Evolutionary conservation across 2,329 filamentous ascomycete genomes (phyloP).

Genomic region (Cyphellophora attinorum): DNA sequence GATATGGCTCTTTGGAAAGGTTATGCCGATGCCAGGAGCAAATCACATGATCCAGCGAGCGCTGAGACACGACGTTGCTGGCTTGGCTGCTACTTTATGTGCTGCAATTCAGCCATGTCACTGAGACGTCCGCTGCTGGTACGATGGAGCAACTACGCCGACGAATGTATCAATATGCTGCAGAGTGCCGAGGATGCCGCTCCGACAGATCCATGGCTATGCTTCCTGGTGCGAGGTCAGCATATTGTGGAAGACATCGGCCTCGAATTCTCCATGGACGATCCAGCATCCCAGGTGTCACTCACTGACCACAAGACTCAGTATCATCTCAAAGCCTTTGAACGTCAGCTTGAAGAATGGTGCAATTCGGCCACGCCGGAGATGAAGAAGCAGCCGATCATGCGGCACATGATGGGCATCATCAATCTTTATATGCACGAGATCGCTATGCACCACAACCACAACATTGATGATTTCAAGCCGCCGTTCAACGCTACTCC

Average conservation of each 20-base stretch:
- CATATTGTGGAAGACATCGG: conserved; percentile 61
- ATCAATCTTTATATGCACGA: conserved; percentile 68
- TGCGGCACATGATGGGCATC: conserved; percentile 55
- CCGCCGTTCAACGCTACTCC: conserved; percentile 27
- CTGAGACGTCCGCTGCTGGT: conserved; percentile 49
- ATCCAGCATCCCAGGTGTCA: conserved; percentile 42
- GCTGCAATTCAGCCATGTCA: conserved; percentile 49
- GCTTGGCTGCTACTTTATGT: conserved; percentile 53
- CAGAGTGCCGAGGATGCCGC: conserved; percentile 46
- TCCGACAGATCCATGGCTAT: conserved; percentile 46
- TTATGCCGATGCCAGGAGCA: conserved; percentile 27
- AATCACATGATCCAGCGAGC: conserved; percentile 36
- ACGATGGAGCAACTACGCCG: conserved; percentile 54
- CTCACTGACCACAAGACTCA: conserved; percentile 56
- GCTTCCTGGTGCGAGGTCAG: conserved; percentile 49
- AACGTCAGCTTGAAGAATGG: conserved; percentile 55
- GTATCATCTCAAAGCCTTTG: conserved; percentile 55
- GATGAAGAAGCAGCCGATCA: conserved; percentile 42
- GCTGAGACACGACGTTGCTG: conserved; percentile 51
- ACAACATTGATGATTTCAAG: conserved; percentile 44
- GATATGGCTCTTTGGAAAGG: conserved; percentile 28
- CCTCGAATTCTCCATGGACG: conserved; percentile 57
- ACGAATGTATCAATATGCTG: conserved; percentile 50
- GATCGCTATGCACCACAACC: conserved; percentile 59
- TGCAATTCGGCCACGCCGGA: conserved; percentile 43